Conservation (phyloP, 345 rosid species). For the Hibiscus tridactylites region DNA sequence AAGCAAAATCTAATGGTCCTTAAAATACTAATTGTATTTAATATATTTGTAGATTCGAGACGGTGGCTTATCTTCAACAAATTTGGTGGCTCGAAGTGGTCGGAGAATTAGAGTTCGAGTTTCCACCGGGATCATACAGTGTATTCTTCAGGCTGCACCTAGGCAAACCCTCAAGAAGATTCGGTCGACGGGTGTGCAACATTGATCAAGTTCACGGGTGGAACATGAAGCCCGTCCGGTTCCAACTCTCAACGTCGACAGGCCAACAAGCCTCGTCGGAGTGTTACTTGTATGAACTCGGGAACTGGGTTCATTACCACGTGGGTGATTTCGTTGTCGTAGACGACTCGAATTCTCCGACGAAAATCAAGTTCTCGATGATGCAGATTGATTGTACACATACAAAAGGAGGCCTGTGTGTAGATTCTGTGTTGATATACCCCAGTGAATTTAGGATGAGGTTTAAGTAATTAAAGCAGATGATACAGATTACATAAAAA, state of each 20-base stretch:
- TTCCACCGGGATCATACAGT: constrained; percentile 63
- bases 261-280: constrained; percentile 54
- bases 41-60: constrained; percentile 38
- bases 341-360: constrained; percentile 23
- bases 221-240: constrained; percentile 70
- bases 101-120: constrained; percentile 67
- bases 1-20: background rate
- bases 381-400: constrained; percentile 96
- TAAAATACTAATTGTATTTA: background rate
- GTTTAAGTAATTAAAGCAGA: constrained; percentile 7
- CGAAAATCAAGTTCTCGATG: constrained; percentile 68
- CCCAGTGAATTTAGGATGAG: constrained; percentile 39
- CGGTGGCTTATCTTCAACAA: constrained; percentile 85
- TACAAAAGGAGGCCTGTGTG: constrained; percentile 85
- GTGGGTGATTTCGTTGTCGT: constrained; percentile 70
- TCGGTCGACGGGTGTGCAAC: constrained; percentile 56
- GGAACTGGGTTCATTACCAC: constrained; percentile 66
- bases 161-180: constrained; percentile 49
- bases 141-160: constrained; percentile 63
- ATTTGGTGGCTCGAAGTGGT: constrained; percentile 93
- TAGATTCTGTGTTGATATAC: constrained; percentile 64
- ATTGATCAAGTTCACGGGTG: constrained; percentile 83
- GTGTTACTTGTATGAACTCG: constrained; percentile 42
- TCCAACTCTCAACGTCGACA: constrained; percentile 65
- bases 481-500: background rate